Evolutionary conservation across 2,329 filamentous ascomycete genomes (phyloP).

Genomic region (Rutstroemia sydowiana): DNA sequence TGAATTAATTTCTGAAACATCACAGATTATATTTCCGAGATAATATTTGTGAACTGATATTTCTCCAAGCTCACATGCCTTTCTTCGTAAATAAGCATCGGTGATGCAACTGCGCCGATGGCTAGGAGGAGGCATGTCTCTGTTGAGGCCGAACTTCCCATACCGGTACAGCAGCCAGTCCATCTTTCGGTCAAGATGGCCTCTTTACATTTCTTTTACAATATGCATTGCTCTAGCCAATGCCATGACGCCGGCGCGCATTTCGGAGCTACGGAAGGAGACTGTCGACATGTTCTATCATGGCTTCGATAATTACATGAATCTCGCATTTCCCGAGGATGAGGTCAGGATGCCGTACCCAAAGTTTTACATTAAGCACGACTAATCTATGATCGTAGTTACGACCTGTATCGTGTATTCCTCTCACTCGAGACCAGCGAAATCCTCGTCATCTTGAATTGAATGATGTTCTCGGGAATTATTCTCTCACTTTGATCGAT

Average conservation of each 20-base stretch:
- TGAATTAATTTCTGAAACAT: background rate
- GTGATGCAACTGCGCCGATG: slow-evolving; percentile 32
- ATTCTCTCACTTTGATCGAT: slow-evolving; percentile 91
- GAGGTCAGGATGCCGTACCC: slow-evolving; percentile 48
- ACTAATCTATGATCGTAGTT: slow-evolving; percentile 43
- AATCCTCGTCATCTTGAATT: slow-evolving; percentile 77
- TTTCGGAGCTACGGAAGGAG: slow-evolving; percentile 49
- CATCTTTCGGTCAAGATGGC: slow-evolving; percentile 21
- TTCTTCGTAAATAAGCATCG: slow-evolving; percentile 22
- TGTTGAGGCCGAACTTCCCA: slow-evolving; percentile 6
- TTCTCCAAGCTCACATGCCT: slow-evolving; percentile 29
- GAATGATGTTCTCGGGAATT: slow-evolving; percentile 95
- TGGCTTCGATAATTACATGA: slow-evolving; percentile 92
- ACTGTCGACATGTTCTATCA: slow-evolving; percentile 87
- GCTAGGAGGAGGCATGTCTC: slow-evolving; percentile 20
- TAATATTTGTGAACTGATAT: background rate
- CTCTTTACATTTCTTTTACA: slow-evolving; percentile 17
- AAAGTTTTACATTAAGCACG: slow-evolving; percentile 7
- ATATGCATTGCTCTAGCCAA: slow-evolving; percentile 23
- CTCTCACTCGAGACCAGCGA: slow-evolving; percentile 73
- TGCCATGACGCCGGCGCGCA: slow-evolving; percentile 47
- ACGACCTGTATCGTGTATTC: slow-evolving; percentile 75
- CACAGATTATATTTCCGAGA: background rate
- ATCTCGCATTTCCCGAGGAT: slow-evolving; percentile 89
- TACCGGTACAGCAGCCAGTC: slow-evolving; percentile 16